Conservation (phyloP, 140 eudicot genomes). For the Flaveria floridana region DNA sequence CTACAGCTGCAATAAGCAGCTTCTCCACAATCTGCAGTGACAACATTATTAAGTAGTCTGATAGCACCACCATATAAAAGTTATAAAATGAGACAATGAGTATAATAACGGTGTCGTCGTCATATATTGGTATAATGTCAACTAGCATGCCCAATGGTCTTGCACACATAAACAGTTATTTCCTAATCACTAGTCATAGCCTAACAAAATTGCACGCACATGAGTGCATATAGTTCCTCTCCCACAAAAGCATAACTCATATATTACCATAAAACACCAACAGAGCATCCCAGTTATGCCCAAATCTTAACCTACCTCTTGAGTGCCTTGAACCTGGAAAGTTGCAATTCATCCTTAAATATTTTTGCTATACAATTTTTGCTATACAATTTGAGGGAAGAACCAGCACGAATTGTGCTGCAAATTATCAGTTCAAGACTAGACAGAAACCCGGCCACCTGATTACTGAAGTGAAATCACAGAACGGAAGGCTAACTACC, state of each 20-base stretch:
- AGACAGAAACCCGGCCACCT: not conserved
- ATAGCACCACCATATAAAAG: constrained; percentile 4
- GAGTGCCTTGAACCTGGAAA: not conserved
- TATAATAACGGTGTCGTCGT: not conserved
- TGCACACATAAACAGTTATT: not conserved
- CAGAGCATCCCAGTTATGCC: constrained; percentile 4
- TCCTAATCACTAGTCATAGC: constrained; percentile 9
- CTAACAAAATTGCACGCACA: constrained; percentile 7
- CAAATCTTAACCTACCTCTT: constrained; percentile 1
- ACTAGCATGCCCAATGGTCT: constrained; percentile 6
- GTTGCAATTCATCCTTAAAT: not conserved
- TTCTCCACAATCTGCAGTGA: constrained; percentile 81
- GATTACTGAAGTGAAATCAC: not conserved
- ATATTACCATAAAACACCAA: constrained; percentile 5
- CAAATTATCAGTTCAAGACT: not conserved
- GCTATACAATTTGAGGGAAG: not conserved
- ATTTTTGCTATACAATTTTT: no score
- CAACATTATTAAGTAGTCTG: constrained; percentile 14
- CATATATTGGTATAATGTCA: constrained; percentile 15
- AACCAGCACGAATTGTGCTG: not conserved
- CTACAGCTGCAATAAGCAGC: constrained; percentile 92
- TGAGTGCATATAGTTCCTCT: constrained; percentile 13
- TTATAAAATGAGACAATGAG: not conserved
- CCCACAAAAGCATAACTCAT: constrained; percentile 3
- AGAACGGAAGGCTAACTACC: not conserved